Evolutionary conservation across 768 basidiomycete species (phyloP).

Genomic region (Amanita rimosa): DNA sequence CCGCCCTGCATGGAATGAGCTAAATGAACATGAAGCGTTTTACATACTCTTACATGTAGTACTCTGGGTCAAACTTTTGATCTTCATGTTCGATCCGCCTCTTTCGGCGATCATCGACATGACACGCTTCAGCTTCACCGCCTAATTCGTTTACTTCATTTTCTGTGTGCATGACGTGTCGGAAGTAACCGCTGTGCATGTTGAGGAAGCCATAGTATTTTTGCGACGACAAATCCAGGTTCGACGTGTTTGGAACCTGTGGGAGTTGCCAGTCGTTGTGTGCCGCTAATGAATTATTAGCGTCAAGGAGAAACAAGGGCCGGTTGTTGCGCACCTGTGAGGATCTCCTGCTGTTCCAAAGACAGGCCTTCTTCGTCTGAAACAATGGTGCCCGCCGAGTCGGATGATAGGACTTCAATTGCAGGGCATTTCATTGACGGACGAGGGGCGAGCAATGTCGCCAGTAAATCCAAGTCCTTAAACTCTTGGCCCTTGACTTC

Average conservation of each 20-base stretch:
- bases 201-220: constrained; percentile 70
- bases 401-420: constrained; percentile 50
- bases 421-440: constrained; percentile 22
- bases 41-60: constrained; percentile 56
- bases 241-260: constrained; percentile 39
- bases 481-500: constrained; percentile 55
- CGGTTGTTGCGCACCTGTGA: constrained; percentile 32
- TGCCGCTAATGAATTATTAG: constrained; percentile 36
- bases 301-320: background rate
- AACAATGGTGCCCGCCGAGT: constrained; percentile 16
- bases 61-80: constrained; percentile 71
- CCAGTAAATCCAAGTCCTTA: constrained; percentile 66
- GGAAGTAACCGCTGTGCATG: constrained; percentile 65
- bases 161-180: constrained; percentile 57
- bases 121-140: constrained; percentile 46
- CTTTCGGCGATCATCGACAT: constrained; percentile 35
- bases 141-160: constrained; percentile 82
- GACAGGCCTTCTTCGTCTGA: constrained; percentile 39
- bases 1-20: constrained; percentile 43
- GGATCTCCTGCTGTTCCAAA: constrained; percentile 46
- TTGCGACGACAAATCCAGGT: constrained; percentile 27
- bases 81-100: constrained; percentile 54
- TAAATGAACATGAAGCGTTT: background rate
- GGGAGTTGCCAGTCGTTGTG: constrained; percentile 73
- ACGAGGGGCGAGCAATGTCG: constrained; percentile 66